Base-by-base conservation (phyloP, 1,284 basidiomycete genomes). In the Tilletiopsis washingtonensis region DNA sequence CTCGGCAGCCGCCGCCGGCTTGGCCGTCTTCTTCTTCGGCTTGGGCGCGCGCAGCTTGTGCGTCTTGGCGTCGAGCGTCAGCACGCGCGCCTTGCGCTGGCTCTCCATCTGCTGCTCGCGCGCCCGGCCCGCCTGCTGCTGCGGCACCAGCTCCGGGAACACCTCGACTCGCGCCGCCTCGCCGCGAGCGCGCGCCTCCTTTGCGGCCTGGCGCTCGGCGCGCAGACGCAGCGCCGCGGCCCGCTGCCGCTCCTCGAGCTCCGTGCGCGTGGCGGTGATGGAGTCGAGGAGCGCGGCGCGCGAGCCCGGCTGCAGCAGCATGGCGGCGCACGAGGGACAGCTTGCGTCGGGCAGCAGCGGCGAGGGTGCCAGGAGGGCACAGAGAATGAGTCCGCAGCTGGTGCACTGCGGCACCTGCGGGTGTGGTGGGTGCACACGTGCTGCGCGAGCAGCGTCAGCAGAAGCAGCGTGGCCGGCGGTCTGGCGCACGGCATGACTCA, bases 301-400 rank as follows among this genome's bases (percentile, higher is more conserved):
- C n/a, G 9, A 9, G 9, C 9, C 29, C 9, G 9, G 6, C 7
- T 5, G 20, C 5, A 45, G 43, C 11, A 45, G 19, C 9, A 24
- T 9, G 7, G 14, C 14, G 5, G 43, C 43, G 37, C 43, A 45
- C 9, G 43, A 45, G 29, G 43, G 43, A 45, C 43, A 45, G 11
- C 12, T 21, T 5, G 43, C 11, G 15, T 12, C 15, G 29, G 25
- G 27, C 15, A 39, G n/a, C 7, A 29, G 32, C n/a, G 24, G 5
- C 5, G 32, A 11, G n/a, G 14, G 12, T 14, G 43, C 15, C 5
- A 29, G 15, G 5, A 39, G 11, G 15, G 15, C 21, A n/a, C 43
- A 45, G 29, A 45, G n/a, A n/a, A 45, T 45, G 27, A 45, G 32
- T 9, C 43, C 43, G 37, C 43, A 45, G 5, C 4, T 5, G 9